Base-by-base conservation (phyloP, 345 rosid genomes). In the Rhodamnia rubescens region DNA sequence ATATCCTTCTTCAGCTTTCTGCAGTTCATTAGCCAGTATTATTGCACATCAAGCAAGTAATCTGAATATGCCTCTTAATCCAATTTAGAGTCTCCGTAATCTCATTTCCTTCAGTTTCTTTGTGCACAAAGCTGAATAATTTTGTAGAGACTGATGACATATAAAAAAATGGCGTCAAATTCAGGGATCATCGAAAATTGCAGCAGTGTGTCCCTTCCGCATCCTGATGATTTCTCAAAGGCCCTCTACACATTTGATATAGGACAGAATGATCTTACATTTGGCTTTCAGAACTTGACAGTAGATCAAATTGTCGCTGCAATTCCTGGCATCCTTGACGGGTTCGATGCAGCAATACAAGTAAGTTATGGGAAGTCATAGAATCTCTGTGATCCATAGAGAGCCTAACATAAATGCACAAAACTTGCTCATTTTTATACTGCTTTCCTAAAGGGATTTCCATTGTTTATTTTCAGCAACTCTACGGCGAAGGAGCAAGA, bases 401-500 rank as follows among this genome's bases (percentile, higher is more conserved):
- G 42, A 53, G 24, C 44, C 21, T 9, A 32, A 14, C 42, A 53
- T n/a, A 22, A 32, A 18, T 26, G 21, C 26, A 32, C 13, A 18
- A 26, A 20, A 53, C 49, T 50, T 18, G 53, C 11, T 11, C 29
- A 42, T 24, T 5, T 11, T 18, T 59, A 6, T 27, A 27, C 20
- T 6, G 36, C 14, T 29, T 27, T 59, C 21, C 40, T 18, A 3
- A 40, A 82, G n/a, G 36, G 24, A 4, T 12, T 40, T 44, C 49
- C 51, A 11, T 20, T 74, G 4, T 85, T 9, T 26, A 11, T 7
- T 58, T 83, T 74, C 84, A 92, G 94, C 89, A 61, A 74, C 81
- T 93, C 54, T 88, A 91, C 36, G 80, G 40, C 11, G 84, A 74
- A 42, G 96, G 92, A 0, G 94, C 94, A 7, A 89, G 94, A 84